Conservation (phyloP, 768 basidiomycete species). For the Trametes gibbosa region DNA sequence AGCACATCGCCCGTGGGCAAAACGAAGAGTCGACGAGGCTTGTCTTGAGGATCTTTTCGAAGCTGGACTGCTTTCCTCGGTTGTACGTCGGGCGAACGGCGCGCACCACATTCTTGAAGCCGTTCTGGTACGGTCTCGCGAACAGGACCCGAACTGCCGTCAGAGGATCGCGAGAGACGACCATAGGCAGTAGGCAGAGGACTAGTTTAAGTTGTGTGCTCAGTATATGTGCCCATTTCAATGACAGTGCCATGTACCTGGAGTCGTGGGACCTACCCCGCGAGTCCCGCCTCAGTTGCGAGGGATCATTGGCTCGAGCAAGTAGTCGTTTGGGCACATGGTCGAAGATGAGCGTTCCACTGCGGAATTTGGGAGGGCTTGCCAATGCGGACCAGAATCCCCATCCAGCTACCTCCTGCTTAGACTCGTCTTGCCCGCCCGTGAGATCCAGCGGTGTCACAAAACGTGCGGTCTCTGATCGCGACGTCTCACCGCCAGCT, state of each 20-base stretch:
- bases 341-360: background rate
- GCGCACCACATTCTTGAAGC: background rate
- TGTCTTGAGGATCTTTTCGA: conserved; percentile 34
- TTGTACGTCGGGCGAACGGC: background rate
- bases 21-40: conserved; percentile 38
- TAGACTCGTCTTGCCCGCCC: background rate
- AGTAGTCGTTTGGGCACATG: background rate
- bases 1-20: conserved; percentile 20
- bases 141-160: too few species aligned
- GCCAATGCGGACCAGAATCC: background rate
- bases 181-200: too few species aligned
- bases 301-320: background rate
- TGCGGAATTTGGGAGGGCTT: background rate
- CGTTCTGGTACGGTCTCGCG: too few species aligned
- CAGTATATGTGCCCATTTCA: too few species aligned
- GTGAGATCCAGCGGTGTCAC: too few species aligned
- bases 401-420: background rate
- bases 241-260: too few species aligned
- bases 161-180: too few species aligned
- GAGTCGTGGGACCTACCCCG: too few species aligned
- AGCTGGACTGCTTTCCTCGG: background rate
- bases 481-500: too few species aligned
- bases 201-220: too few species aligned
- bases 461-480: too few species aligned
- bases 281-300: too few species aligned